A percentile compares a stretch with the other conserved stretches of the same genome.
Conservation (phyloP, 2,329 filamentous ascomycete genomes). For the Aspergillus oerlinghausenensis region DNA sequence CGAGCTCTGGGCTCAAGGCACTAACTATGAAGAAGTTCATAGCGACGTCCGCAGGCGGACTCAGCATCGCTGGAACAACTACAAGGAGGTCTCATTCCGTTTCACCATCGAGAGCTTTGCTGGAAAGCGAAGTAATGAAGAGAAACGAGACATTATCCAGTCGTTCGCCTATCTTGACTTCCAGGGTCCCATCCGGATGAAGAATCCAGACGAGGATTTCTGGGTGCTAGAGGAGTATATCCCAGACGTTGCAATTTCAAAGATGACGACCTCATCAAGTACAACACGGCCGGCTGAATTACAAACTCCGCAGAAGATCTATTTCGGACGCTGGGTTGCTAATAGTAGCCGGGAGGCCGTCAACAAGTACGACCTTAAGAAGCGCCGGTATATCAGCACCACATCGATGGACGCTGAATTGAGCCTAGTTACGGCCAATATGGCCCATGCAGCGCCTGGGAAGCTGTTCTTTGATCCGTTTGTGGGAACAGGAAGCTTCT, state of each 20-base stretch:
- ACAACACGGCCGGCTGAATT: conserved; percentile 39
- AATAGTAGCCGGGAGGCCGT: conserved; percentile 63
- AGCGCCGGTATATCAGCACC: conserved; percentile 86
- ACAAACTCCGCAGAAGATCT: conserved; percentile 56
- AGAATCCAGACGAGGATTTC: conserved; percentile 68
- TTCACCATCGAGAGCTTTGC: conserved; percentile 82
- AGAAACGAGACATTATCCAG: conserved; percentile 73
- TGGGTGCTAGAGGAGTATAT: conserved; percentile 79
- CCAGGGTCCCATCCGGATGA: conserved; percentile 72
- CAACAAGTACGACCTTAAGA: conserved; percentile 81
- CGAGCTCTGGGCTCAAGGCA: conserved; percentile 78
- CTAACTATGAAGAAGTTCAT: conserved; percentile 65
- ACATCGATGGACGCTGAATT: conserved; percentile 97
- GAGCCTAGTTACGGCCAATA: conserved; percentile 84
- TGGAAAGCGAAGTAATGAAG: conserved; percentile 59
- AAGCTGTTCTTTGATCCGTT: conserved; percentile 94
- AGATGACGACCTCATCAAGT: conserved; percentile 2
- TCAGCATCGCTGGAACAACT: conserved; percentile 61
- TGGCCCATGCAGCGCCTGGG: conserved; percentile 75
- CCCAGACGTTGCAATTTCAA: conserved; percentile 34
- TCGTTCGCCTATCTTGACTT: conserved; percentile 75
- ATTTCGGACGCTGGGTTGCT: conserved; percentile 69
- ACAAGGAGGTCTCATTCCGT: conserved; percentile 66
- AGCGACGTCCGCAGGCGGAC: conserved; percentile 57
- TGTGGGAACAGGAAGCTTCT: conserved; percentile 90